Evolutionary conservation across 768 basidiomycete genomes (phyloP), one percentile per base, ranked within the genome.

Genomic region (Lactifluus subvellereus): DNA sequence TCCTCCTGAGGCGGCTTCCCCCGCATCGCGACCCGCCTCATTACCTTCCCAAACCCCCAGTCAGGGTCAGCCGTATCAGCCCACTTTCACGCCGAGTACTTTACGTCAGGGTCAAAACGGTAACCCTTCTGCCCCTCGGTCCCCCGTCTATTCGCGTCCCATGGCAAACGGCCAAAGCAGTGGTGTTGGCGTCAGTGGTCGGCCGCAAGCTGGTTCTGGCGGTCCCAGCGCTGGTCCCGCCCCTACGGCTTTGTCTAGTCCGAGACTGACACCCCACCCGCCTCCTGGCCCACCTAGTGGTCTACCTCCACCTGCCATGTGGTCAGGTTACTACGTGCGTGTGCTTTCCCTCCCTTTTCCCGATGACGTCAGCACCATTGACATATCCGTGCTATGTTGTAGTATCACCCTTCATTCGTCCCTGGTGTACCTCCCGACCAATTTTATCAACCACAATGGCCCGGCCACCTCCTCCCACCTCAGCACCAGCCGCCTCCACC

Each of bases 61-160:
- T 38, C 67, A 33, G 35, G 48, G 60, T 54, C 67, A 61, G 57
- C 51, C 60, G 11, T 60, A 59, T 38, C 38, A 18, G 30, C 51
- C 66, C n/a, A 13, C 57, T 13, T 70, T 67, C 43, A 10, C 57
- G 7, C 42, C 66, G 3, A 47, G 59, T 48, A 49, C 63, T 40
- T 33, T 55, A 22, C 66, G 69, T n/a, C 65, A 64, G 50, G 64
- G 66, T 16, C 60, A 65, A 43, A 66, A 66, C 8, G 65, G 69
- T 40, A 68, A 59, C 38, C 48, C 61, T 30, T 47, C 47, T 27
- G 62, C 59, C 13, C 68, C 88, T 47, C 80, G 86, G 54, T 89
- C 89, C 71, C 88, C 88, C 48, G 80, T 80, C 37, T 88, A 84
- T 72, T 67, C 79, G 40, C 83, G 88, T 14, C 77, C 87, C 48